Percentiles rank a stretch among this genome's conserved stretches.
Conservation (phyloP, 2,329 filamentous ascomycete genomes). For the Phialocephala subalpina region DNA sequence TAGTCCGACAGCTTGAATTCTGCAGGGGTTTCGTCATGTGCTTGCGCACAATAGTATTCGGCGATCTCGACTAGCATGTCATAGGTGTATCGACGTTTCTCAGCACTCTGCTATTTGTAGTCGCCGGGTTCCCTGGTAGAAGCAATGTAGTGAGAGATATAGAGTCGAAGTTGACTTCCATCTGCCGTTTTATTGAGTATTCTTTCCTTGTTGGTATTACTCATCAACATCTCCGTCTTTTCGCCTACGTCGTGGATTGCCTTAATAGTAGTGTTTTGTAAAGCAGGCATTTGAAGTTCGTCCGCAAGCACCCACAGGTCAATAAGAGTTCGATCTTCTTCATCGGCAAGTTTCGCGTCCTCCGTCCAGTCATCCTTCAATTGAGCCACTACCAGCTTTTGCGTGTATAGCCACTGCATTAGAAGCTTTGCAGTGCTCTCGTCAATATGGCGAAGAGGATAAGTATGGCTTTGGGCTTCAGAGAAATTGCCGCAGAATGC, state of each 20-base stretch:
- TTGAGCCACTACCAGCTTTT: neutral
- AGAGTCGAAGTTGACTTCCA: neutral
- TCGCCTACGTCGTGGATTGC: neutral
- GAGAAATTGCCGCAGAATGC: neutral
- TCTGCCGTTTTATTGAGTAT: neutral
- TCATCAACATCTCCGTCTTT: neutral
- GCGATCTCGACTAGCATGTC: neutral
- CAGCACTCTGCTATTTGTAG: no score
- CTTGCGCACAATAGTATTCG: neutral
- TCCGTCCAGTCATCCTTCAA: neutral
- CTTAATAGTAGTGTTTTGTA: conserved; percentile 15
- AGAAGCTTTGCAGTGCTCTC: neutral
- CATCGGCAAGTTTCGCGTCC: neutral
- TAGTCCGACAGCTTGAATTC: neutral
- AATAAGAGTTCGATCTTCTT: neutral
- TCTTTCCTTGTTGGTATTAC: neutral
- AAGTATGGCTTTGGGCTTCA: neutral
- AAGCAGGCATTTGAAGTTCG: conserved; percentile 11
- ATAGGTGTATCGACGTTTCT: neutral
- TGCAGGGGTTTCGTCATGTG: neutral
- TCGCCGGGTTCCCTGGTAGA: no score
- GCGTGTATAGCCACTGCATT: neutral
- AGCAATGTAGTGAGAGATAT: neutral
- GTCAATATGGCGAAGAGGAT: neutral
- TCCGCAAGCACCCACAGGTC: conserved; percentile 19